A percentile compares a stretch with the other conserved stretches of the same genome.
These are phyloP conservation scores for Trichosporon sp. DNA, from an alignment of 1,284 basidiomycete genomes.

Conservation along the genomic window DNA sequence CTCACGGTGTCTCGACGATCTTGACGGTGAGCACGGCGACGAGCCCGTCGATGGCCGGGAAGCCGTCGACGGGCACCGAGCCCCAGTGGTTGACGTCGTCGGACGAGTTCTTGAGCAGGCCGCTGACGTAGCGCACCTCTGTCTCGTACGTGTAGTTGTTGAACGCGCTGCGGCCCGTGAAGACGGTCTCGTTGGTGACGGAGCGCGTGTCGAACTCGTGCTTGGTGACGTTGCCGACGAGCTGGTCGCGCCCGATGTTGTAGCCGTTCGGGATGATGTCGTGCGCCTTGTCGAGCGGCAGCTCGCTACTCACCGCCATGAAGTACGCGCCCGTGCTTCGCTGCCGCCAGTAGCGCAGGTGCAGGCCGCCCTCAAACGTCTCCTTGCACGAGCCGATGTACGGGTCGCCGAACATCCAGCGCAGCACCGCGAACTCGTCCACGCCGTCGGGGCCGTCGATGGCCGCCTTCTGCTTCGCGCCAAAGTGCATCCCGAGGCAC, in stretches of 20 bases:
- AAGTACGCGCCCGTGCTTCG: constrained; percentile 70
- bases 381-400: constrained; percentile 75
- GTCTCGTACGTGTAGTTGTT: constrained; percentile 66
- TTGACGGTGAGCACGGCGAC: constrained; percentile 75
- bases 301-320: constrained; percentile 72
- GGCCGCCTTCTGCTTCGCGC: constrained; percentile 54
- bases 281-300: constrained; percentile 59
- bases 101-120: constrained; percentile 64
- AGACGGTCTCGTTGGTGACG: constrained; percentile 57
- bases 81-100: constrained; percentile 71
- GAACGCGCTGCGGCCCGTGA: constrained; percentile 24
- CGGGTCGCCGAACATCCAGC: constrained; percentile 74
- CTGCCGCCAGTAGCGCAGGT: constrained; percentile 87
- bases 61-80: constrained; percentile 59
- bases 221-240: constrained; percentile 65
- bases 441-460: constrained; percentile 60
- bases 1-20: constrained; percentile 49
- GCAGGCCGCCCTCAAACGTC: constrained; percentile 80
- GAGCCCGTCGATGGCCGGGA: constrained; percentile 73
- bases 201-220: constrained; percentile 56
- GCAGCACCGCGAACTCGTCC: constrained; percentile 70
- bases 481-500: constrained; percentile 80
- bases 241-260: constrained; percentile 64
- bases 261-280: constrained; percentile 61
- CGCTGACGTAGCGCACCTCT: constrained; percentile 62